Evolutionary conservation across 345 rosid species (phyloP), one percentile per base, ranked within the genome.

Genomic region (Heritiera fomes): DNA sequence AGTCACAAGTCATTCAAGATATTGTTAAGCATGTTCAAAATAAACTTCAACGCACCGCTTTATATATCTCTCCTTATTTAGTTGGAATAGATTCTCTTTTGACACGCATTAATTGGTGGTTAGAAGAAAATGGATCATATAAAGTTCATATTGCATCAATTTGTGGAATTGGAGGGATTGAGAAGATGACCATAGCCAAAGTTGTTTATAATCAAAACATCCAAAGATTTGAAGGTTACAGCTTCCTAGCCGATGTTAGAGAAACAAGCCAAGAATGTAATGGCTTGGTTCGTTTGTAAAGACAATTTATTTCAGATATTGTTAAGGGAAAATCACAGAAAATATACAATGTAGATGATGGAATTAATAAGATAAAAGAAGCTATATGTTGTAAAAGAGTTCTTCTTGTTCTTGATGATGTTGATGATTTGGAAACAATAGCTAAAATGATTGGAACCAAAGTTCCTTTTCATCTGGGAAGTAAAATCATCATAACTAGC

Each of bases 241-340:
- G 87, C 78, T 87, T 80, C 76, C 72, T 87, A 34, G 76, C 77
- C 32, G 72, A 77, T 73, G 75, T 86, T 69, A 72, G 80, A 79
- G 84, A 65, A 40, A 15, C 11, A 2, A 38, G 23, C 15, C 0
- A 15, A 15, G 23, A 65, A 17, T 1, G 23, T 1, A 65, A 38
- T 17, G 47, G 28, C 23, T 17, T 65, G 3, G 47, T 65, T 40
- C 47, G 47, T 65, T 40, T 84, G 32, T 82, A 84, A 34, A 64
- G 7, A 14, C 53, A 80, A 17, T 85, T 86, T 80, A 76, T 78
- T 43, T 53, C n/a, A 15, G n/a, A 53, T 10, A 47, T 47, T 6
- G 1, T 53, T 53, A 14, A 5, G 17, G 58, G 73, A 1, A 47
- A 69, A 46, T 17, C 40, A 23, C 3, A 69, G 1, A 47, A 71